These are phyloP conservation scores for Groenewaldozyma sp. DNA, from an alignment of 1,139 yeast genomes.

Conservation along the genomic window DNA sequence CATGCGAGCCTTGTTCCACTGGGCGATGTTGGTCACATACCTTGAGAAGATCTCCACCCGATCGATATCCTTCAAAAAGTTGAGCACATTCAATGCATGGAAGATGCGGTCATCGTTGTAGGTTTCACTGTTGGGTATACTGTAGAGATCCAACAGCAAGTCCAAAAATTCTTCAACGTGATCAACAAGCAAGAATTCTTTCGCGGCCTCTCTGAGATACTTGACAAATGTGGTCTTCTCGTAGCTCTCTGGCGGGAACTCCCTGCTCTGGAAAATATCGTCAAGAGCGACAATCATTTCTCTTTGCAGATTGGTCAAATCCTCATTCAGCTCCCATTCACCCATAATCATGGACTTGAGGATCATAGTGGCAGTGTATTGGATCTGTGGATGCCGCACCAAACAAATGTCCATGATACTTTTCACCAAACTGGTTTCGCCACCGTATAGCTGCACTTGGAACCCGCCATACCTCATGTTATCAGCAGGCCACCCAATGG, in stretches of 20 bases:
- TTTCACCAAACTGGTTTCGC: constrained; percentile 50
- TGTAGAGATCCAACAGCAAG: constrained; percentile 56
- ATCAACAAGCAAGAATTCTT: constrained; percentile 45
- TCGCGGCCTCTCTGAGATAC: constrained; percentile 59
- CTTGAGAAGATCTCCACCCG: constrained; percentile 75
- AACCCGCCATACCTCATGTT: constrained; percentile 65
- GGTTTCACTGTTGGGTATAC: constrained; percentile 74
- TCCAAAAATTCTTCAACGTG: constrained; percentile 56
- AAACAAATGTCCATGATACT: constrained; percentile 61
- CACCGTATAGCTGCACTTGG: constrained; percentile 57
- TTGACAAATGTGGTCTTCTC: constrained; percentile 47
- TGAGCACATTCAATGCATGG: constrained; percentile 67
- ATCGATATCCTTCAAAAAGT: constrained; percentile 68
- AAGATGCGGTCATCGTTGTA: constrained; percentile 82
- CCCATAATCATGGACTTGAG: constrained; percentile 65
- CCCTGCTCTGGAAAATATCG: constrained; percentile 50
- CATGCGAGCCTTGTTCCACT: constrained; percentile 48
- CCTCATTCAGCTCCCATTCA: constrained; percentile 54
- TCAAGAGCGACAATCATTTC: constrained; percentile 45
- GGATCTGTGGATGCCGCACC: constrained; percentile 57
- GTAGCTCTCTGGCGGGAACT: constrained; percentile 41
- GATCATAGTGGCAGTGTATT: constrained; percentile 55
- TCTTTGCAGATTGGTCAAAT: constrained; percentile 51
- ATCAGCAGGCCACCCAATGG: constrained; percentile 60
- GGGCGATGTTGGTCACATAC: constrained; percentile 66